Evolutionary conservation across 192 early-diverging fungal species (phyloP).

Genomic region (Backusella parvicylindrica): DNA sequence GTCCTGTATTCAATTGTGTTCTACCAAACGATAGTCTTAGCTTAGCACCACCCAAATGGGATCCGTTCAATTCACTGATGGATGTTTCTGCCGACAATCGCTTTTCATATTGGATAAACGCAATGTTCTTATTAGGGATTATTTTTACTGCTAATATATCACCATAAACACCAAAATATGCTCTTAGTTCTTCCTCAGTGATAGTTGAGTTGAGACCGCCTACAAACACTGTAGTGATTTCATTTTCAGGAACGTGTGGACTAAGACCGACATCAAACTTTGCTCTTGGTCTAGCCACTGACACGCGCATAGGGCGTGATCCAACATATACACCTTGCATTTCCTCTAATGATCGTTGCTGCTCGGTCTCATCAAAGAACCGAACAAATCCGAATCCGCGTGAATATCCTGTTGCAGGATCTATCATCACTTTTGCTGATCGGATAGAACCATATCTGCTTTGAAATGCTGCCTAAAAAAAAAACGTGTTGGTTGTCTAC

Average conservation of each 20-base stretch:
- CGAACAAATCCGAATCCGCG: constrained; percentile 83
- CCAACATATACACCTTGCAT: constrained; percentile 18
- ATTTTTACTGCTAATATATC: constrained; percentile 14
- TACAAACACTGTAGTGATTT: constrained; percentile 14
- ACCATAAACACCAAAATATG: constrained; percentile 4
- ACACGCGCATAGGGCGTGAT: constrained; percentile 3
- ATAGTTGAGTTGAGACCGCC: constrained; percentile 10
- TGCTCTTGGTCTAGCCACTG: constrained; percentile 6
- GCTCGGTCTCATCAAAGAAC: constrained; percentile 11
- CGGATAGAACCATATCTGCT: constrained; percentile 3
- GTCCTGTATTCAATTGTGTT: constrained; percentile 4
- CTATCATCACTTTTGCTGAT: constrained; percentile 86
- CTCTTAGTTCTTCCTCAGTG: constrained; percentile 13
- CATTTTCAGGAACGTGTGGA: neutral
- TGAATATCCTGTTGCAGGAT: constrained; percentile 75
- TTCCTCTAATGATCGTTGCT: constrained; percentile 3
- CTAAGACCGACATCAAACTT: constrained; percentile 10
- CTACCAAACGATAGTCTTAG: constrained; percentile 18
- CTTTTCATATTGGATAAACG: constrained; percentile 8
- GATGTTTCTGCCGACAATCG: neutral
- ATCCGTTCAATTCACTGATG: constrained; percentile 11
- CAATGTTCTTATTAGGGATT: constrained; percentile 8
- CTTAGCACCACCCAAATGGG: constrained; percentile 7
- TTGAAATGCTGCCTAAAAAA: constrained; percentile 10
- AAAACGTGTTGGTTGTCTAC: too few species aligned